phyloP scores from a whole-genome alignment of 2,329 filamentous ascomycete species.

The Diaporthe sp. region DNA sequence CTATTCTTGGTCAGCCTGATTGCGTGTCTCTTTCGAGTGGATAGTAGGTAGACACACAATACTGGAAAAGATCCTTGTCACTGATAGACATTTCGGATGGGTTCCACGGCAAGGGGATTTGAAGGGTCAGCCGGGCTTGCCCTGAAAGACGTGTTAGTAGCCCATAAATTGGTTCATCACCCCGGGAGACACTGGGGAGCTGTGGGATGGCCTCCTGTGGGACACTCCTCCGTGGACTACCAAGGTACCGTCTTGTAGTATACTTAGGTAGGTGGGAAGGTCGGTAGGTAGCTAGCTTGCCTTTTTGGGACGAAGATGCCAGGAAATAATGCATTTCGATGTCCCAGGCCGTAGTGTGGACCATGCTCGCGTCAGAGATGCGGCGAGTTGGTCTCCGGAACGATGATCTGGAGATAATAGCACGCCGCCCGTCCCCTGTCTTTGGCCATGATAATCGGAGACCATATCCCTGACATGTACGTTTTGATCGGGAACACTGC shows the following conservation, averaged over 20 bases:
- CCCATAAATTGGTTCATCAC: not conserved
- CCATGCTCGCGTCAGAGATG: not conserved
- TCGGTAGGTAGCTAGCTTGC: not conserved
- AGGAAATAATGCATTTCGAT: conserved; percentile 14
- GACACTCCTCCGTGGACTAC: not conserved
- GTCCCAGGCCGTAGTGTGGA: conserved; percentile 6
- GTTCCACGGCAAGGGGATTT: not conserved
- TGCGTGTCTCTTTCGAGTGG: not conserved
- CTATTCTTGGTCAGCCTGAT: not conserved
- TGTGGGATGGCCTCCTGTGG: not conserved
- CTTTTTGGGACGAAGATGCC: not conserved
- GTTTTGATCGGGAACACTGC: conserved; percentile 8
- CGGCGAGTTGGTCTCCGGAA: not conserved
- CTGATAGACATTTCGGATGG: conserved; percentile 11
- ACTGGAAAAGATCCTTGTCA: conserved; percentile 18
- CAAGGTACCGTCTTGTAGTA: not conserved
- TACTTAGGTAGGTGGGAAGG: not conserved
- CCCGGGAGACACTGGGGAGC: not conserved
- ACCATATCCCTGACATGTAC: not conserved
- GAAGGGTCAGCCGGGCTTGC: not conserved
- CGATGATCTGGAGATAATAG: not conserved
- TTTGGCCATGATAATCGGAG: not conserved
- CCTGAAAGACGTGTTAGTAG: not conserved
- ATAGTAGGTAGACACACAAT: not conserved
- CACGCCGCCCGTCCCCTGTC: not conserved